Evolutionary conservation across 352 stramenopile genomes (phyloP), one percentile per base, ranked within the genome.

Genomic region (Elongisporangium undulatum): DNA sequence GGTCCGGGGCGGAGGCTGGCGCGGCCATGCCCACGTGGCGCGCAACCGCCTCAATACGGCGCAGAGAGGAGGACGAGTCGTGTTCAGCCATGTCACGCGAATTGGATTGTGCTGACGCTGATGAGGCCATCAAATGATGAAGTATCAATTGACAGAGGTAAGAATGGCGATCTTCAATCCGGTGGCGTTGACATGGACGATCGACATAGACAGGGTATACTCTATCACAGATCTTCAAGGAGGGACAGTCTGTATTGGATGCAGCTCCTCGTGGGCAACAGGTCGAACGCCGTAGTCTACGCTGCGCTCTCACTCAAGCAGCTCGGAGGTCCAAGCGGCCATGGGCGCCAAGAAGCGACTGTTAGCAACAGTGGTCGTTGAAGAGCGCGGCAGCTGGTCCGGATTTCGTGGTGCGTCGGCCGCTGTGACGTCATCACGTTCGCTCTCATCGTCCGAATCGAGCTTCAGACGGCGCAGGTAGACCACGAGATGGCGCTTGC

Each of bases 31-130:
- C 34, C 17, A 90, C 62, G 58, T 90, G 81, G 13, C 77, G 73
- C 51, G 80, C 67, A 59, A 90, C 68, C 48, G 77, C 65, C 12
- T 68, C 55, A 48, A 90, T 71, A 45, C 79, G 81, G 45, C 73
- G 78, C 56, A 58, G 22, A 12, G 10, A 38, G 12, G 67, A 53
- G 23, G 23, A 55, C n/a, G 49, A 50, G 16, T 53, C 51, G 41
- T 61, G 50, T 51, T 69, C 64, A 21, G 72, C 49, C 74, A 81
- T 79, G 49, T 22, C 39, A 23, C 22, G 51, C 24, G 59, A 63
- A 71, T 59, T 34, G 26, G 22, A 49, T 64, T 65, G 58, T 59
- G 57, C 55, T 45, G 34, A 38, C 26, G 26, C 9, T 38, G 26
- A 45, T 45, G 17, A 45, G 5, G 13, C 5, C 34, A 39, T 13